A percentile compares a stretch with the other conserved stretches of the same genome.
Conservation (phyloP, 176 grass and related monocot species). For the Urochloa ruziziensis region DNA sequence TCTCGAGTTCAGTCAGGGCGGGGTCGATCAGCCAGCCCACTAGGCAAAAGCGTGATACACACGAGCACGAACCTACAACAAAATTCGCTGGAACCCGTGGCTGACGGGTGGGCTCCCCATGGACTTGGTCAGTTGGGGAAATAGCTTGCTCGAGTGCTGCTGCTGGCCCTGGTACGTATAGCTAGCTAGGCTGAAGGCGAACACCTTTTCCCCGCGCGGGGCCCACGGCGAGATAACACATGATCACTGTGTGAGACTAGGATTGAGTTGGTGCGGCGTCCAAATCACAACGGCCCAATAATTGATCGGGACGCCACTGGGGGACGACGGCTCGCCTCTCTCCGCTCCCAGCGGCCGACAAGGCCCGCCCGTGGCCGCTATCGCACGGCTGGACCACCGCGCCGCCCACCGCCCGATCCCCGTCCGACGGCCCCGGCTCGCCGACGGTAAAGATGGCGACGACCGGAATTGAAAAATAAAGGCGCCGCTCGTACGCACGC, state of each 20-base stretch:
- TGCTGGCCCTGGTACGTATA: neutral
- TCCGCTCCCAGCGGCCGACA: conserved; percentile 51
- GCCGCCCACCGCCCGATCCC: conserved; percentile 27
- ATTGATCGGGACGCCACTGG: conserved; percentile 66
- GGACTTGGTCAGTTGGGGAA: neutral
- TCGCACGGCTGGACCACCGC: conserved; percentile 44
- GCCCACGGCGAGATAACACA: conserved; percentile 49
- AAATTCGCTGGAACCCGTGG: neutral
- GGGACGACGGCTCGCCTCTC: neutral
- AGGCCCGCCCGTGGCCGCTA: conserved; percentile 41
- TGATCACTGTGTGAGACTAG: conserved; percentile 69
- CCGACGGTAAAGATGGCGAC: conserved; percentile 22
- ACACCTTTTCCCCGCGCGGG: conserved; percentile 29
- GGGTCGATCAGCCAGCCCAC: neutral
- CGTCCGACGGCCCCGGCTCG: conserved; percentile 35
- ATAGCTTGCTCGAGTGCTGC: neutral
- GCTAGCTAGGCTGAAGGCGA: neutral
- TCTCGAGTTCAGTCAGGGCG: neutral
- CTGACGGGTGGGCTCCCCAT: neutral
- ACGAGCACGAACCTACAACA: neutral
- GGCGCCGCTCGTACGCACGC: neutral
- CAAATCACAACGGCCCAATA: conserved; percentile 70
- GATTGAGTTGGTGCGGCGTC: conserved; percentile 66
- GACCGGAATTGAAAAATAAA: neutral
- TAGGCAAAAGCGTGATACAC: neutral